A percentile compares a stretch with the other conserved stretches of the same genome.
Conservation (phyloP, 345 rosid species). For the Reutealis trisperma region DNA sequence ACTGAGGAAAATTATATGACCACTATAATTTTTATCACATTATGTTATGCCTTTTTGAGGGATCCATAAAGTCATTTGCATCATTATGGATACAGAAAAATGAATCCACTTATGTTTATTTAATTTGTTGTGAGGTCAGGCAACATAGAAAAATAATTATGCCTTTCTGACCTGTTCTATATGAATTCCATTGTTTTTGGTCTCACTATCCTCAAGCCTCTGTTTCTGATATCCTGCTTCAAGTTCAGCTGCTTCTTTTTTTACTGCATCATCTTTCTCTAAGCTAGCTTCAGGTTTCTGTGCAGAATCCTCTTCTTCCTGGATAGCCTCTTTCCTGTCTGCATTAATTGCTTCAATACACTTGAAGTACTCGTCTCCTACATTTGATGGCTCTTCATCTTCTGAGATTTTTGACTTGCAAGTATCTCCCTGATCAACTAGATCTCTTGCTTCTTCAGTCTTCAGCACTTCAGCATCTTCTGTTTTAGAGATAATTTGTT, state of each 20-base stretch:
- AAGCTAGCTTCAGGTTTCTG: conserved; percentile 20
- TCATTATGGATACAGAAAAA: background rate
- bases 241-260: conserved; percentile 16
- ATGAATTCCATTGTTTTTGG: background rate
- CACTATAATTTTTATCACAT: conserved; percentile 1
- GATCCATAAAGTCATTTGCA: conserved; percentile 4
- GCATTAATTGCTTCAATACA: background rate
- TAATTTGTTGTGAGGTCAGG: background rate
- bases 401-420: conserved; percentile 7
- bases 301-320: conserved; percentile 19
- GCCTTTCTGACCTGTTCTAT: conserved; percentile 27
- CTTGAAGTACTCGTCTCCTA: background rate
- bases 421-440: conserved; percentile 14
- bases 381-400: background rate
- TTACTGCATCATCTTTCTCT: conserved; percentile 22
- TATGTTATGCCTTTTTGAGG: background rate
- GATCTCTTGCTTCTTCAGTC: conserved; percentile 18
- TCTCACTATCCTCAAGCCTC: conserved; percentile 3
- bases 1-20: background rate
- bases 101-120: background rate
- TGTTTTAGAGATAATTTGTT: conserved; percentile 1
- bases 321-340: conserved; percentile 13
- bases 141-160: background rate
- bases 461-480: conserved; percentile 14
- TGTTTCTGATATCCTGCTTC: conserved; percentile 20